Conservation (phyloP, 495 filamentous ascomycete species). For the Hyaloscypha bicolor region DNA sequence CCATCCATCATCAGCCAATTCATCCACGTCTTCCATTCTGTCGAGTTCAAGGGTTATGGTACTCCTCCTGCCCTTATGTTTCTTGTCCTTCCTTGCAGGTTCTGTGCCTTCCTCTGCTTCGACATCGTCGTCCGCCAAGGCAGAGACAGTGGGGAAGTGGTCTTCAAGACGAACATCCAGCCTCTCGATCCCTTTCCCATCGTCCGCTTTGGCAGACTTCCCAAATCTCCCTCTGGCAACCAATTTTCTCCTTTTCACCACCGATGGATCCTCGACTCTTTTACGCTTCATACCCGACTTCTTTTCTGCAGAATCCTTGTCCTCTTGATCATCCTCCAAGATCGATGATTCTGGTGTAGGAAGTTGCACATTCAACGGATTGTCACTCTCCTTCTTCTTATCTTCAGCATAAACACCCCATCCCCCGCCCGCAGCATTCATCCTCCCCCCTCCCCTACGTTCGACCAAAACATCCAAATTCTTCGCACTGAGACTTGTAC, state of each 20-base stretch:
- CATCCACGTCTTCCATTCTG: constrained; percentile 33
- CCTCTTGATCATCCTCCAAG: constrained; percentile 40
- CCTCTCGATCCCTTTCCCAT: constrained; percentile 60
- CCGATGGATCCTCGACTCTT: constrained; percentile 38
- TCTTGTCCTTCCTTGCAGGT: constrained; percentile 38
- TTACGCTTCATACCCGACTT: constrained; percentile 31
- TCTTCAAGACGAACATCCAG: constrained; percentile 63
- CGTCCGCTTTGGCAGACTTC: constrained; percentile 45
- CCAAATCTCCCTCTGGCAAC: constrained; percentile 62
- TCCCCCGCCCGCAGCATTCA: constrained; percentile 69
- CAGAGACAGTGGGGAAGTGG: constrained; percentile 44
- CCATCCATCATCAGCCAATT: constrained; percentile 44
- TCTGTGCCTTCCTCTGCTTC: constrained; percentile 33
- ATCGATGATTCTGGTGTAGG: constrained; percentile 25
- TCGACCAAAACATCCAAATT: constrained; percentile 67
- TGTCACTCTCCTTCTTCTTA: constrained; percentile 33
- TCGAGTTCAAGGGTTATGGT: constrained; percentile 32
- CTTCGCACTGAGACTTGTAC: constrained; percentile 66
- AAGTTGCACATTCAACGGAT: constrained; percentile 32
- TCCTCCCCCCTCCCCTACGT: constrained; percentile 65
- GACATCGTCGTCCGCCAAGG: constrained; percentile 23
- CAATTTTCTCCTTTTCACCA: constrained; percentile 44
- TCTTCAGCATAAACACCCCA: constrained; percentile 78
- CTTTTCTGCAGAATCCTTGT: constrained; percentile 28
- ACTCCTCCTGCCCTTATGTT: constrained; percentile 36